Evolutionary conservation across 768 basidiomycete species (phyloP).

Genomic region (Pholiota microspora): DNA sequence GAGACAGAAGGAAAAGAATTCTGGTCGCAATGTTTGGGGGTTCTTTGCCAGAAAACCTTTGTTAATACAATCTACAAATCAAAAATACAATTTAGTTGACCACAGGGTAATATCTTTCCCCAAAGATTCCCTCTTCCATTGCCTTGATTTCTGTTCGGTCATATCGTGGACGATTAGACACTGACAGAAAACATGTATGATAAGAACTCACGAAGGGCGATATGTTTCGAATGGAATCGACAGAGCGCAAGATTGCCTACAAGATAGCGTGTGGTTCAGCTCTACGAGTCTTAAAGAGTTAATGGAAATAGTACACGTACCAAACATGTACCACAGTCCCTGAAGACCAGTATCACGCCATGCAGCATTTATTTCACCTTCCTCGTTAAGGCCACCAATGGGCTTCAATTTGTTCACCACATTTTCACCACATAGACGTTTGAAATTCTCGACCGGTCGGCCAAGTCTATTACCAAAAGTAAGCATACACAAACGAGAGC

Average conservation of each 20-base stretch:
- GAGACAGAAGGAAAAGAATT: too few species aligned
- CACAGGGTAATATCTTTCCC: conserved; percentile 9
- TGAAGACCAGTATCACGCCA: conserved; percentile 39
- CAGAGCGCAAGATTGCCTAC: conserved; percentile 57
- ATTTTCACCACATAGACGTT: conserved; percentile 22
- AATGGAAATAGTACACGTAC: neutral
- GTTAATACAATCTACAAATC: too few species aligned
- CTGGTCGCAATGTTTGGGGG: too few species aligned
- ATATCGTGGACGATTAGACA: neutral
- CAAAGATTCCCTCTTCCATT: conserved; percentile 39
- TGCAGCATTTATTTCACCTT: conserved; percentile 57
- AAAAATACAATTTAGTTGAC: neutral
- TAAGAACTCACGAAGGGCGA: conserved; percentile 59
- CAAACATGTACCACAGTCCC: conserved; percentile 59
- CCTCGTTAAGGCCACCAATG: conserved; percentile 61
- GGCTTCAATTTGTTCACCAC: conserved; percentile 26
- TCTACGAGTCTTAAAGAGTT: neutral
- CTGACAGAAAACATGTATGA: neutral
- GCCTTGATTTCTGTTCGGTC: conserved; percentile 62
- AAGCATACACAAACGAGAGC: neutral
- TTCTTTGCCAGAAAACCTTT: too few species aligned
- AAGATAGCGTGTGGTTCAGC: neutral
- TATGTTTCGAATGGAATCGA: conserved; percentile 65
- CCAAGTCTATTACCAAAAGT: conserved; percentile 36
- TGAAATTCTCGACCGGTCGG: conserved; percentile 36